Conservation (phyloP, 345 rosid genomes). For the Kandelia obovata region DNA sequence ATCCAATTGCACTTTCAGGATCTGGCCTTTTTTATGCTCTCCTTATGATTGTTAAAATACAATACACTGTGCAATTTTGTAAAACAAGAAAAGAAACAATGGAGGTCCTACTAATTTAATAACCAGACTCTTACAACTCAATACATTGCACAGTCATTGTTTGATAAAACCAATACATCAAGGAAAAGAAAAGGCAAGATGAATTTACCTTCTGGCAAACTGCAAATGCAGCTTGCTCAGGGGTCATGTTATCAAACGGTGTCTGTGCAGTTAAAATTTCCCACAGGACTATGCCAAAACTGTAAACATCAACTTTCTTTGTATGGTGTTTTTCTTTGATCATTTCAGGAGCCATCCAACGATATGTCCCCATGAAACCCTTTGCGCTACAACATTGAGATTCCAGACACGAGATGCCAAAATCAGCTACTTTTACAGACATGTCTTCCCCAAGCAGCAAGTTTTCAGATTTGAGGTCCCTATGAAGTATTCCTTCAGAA, state of each 20-base stretch:
- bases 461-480: constrained; percentile 81
- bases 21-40: background rate
- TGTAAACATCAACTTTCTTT: constrained; percentile 77
- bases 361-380: constrained; percentile 78
- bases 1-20: background rate
- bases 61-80: background rate
- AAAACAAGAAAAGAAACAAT: background rate
- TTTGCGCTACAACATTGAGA: constrained; percentile 59
- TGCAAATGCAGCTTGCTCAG: constrained; percentile 81
- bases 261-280: constrained; percentile 67
- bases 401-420: constrained; percentile 71
- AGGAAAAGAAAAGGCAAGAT: background rate
- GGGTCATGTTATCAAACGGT: constrained; percentile 77
- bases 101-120: background rate
- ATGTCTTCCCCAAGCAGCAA: constrained; percentile 63
- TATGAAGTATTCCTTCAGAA: constrained; percentile 62
- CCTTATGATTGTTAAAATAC: background rate
- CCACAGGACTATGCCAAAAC: constrained; percentile 83
- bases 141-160: background rate
- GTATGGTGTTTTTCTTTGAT: constrained; percentile 67
- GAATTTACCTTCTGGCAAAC: constrained; percentile 68
- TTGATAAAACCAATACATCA: background rate
- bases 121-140: no score
- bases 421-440: constrained; percentile 72
- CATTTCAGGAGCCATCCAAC: constrained; percentile 94